A percentile compares a stretch with the other conserved stretches of the same genome.
Conservation (phyloP, 805 yeast genomes). For the Saturnispora quitensis region DNA sequence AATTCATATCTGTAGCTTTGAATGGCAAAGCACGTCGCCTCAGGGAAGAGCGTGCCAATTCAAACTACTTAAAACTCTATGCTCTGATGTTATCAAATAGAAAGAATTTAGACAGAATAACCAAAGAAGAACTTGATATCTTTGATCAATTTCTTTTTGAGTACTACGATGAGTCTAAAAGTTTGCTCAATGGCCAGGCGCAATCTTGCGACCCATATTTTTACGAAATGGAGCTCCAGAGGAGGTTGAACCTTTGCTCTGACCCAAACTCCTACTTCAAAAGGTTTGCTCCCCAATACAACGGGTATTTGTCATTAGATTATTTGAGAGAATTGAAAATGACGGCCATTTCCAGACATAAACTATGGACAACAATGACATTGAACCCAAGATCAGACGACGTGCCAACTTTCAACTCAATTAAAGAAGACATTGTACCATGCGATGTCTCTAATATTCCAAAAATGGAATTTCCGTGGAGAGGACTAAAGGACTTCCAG, state of each 20-base stretch:
- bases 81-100: constrained; percentile 35
- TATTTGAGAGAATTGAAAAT: constrained; percentile 21
- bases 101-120: constrained; percentile 27
- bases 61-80: constrained; percentile 39
- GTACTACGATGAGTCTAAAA: constrained; percentile 1
- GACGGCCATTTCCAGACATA: constrained; percentile 36
- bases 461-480: constrained; percentile 10
- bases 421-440: constrained; percentile 5
- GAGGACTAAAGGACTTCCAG: constrained; percentile 6
- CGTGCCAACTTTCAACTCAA: constrained; percentile 6
- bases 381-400: constrained; percentile 41
- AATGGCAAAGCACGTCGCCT: constrained; percentile 12
- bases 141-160: constrained; percentile 17
- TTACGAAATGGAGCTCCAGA: constrained; percentile 4
- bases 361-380: constrained; percentile 44
- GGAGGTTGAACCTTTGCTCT: background rate
- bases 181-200: background rate
- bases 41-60: constrained; percentile 42
- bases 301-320: background rate
- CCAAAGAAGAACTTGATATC: constrained; percentile 29
- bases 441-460: background rate
- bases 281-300: background rate
- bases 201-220: background rate
- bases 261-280: background rate
- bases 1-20: constrained; percentile 5